Conservation (phyloP, 768 basidiomycete species). For the Aureoboletus auriporus region DNA sequence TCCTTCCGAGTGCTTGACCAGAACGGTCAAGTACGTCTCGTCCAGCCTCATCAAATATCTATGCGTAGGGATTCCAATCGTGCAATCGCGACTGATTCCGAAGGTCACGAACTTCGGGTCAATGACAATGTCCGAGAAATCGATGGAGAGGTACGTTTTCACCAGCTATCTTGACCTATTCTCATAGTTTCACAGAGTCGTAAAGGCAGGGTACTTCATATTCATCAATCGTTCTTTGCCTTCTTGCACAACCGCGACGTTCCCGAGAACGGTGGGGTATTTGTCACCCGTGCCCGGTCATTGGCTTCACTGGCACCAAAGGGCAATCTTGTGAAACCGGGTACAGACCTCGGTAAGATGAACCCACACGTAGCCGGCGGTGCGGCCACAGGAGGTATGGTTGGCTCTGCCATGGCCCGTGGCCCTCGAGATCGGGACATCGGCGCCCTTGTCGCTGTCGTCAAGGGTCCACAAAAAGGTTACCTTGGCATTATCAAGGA, state of each 20-base stretch:
- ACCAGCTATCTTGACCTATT: background rate
- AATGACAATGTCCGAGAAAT: constrained; percentile 93
- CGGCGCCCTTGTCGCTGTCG: constrained; percentile 71
- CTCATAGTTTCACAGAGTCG: constrained; percentile 48
- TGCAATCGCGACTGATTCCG: constrained; percentile 85
- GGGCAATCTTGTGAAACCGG: constrained; percentile 61
- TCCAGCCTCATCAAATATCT: constrained; percentile 92
- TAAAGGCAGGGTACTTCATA: constrained; percentile 88
- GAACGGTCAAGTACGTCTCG: constrained; percentile 81
- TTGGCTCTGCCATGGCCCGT: constrained; percentile 76
- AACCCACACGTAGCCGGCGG: constrained; percentile 68
- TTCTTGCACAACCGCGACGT: constrained; percentile 94
- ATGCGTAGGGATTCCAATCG: constrained; percentile 80
- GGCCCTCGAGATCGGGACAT: constrained; percentile 82
- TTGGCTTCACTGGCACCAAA: constrained; percentile 86
- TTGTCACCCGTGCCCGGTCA: constrained; percentile 83
- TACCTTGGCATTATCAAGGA: constrained; percentile 93
- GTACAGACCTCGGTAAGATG: constrained; percentile 84
- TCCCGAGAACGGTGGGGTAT: constrained; percentile 88
- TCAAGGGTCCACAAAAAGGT: constrained; percentile 88
- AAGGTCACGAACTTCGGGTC: constrained; percentile 80
- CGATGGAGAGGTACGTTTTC: constrained; percentile 70
- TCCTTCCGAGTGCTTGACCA: constrained; percentile 96
- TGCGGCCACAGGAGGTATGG: constrained; percentile 67
- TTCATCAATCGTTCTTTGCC: constrained; percentile 89